These are phyloP conservation scores for Candida koratica DNA, from an alignment of 805 yeast species.

Conservation along the genomic window DNA sequence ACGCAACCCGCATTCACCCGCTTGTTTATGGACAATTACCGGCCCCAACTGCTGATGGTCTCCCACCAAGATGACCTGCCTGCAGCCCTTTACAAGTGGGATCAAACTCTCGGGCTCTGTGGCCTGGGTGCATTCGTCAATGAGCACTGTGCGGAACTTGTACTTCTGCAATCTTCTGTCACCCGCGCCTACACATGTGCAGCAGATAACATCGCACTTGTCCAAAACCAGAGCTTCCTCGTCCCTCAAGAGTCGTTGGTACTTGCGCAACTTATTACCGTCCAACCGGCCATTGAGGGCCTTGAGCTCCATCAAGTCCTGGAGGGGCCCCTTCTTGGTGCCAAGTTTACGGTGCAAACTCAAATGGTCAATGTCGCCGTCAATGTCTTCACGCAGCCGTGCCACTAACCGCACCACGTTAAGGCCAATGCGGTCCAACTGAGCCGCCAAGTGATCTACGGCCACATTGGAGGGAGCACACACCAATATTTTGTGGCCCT, in stretches of 20 bases:
- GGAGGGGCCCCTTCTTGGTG: conserved; percentile 52
- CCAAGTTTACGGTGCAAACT: conserved; percentile 55
- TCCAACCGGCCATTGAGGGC: conserved; percentile 69
- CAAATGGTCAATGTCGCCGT: conserved; percentile 53
- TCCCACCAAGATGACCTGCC: conserved; percentile 86
- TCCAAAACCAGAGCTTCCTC: conserved; percentile 50
- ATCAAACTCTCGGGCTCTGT: conserved; percentile 89
- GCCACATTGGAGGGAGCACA: conserved; percentile 97
- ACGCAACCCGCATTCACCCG: conserved; percentile 80
- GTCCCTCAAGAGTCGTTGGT: conserved; percentile 10
- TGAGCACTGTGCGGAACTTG: conserved; percentile 71
- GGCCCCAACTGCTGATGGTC: conserved; percentile 97
- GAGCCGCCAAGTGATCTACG: conserved; percentile 81
- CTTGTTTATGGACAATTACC: conserved; percentile 72
- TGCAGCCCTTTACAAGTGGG: conserved; percentile 85
- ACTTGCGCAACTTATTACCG: conserved; percentile 42
- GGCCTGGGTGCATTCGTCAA: conserved; percentile 93
- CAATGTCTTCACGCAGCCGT: conserved; percentile 75
- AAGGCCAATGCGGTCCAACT: conserved; percentile 65
- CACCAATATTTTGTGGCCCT: conserved; percentile 62
- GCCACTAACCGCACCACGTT: conserved; percentile 78
- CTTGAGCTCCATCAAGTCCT: conserved; percentile 54
- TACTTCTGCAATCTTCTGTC: conserved; percentile 56
- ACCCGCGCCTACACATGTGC: conserved; percentile 92
- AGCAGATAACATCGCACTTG: conserved; percentile 74